These are phyloP conservation scores for Suhomyces taliae DNA, from an alignment of 1,139 yeast species.

Conservation along the genomic window DNA sequence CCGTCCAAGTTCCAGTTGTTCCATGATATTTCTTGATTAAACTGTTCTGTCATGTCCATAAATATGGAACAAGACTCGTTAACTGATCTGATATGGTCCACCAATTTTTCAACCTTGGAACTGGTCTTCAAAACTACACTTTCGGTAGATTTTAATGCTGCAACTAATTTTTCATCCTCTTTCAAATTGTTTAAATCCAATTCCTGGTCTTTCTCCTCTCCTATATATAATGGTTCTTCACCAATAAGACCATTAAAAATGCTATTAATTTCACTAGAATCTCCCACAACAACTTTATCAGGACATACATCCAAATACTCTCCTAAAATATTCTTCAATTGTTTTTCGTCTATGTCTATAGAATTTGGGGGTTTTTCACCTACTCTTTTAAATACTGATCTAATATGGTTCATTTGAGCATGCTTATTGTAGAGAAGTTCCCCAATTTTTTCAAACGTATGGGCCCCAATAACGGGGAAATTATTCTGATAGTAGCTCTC, in stretches of 20 bases:
- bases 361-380: not conserved
- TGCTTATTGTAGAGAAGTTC: not conserved
- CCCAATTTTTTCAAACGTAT: not conserved
- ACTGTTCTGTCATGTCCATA: not conserved
- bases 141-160: not conserved
- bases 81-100: not conserved
- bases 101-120: not conserved
- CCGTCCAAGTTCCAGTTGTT: not conserved
- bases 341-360: not conserved
- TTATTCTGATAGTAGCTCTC: not conserved
- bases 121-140: not conserved
- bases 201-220: not conserved
- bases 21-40: not conserved
- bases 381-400: not conserved
- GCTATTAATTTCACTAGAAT: not conserved
- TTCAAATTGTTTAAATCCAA: not conserved
- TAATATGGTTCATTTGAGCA: not conserved
- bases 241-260: not conserved
- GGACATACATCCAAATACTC: not conserved
- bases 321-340: not conserved
- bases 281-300: not conserved
- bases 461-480: not conserved
- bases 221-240: not conserved
- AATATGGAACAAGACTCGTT: not conserved
- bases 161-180: not conserved